Percentiles rank a stretch among this genome's conserved stretches.
Conservation (phyloP, 352 stramenopile species). For the Pythium coloratum region DNA sequence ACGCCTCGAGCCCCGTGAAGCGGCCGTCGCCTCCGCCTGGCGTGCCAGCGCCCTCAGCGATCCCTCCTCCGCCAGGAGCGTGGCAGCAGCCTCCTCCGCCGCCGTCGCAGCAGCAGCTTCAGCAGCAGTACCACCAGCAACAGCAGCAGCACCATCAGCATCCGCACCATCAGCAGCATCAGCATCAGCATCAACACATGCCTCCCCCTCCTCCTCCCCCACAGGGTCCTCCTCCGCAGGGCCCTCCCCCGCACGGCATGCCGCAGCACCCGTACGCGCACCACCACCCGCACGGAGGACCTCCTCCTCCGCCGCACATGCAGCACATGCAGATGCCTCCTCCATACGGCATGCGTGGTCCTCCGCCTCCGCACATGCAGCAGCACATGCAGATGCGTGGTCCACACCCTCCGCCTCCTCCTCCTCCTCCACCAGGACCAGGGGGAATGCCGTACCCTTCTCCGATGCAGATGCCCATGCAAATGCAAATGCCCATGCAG, state of each 20-base stretch:
- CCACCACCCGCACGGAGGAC: constrained; percentile 26
- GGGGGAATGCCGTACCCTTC: constrained; percentile 41
- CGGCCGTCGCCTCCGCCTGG: constrained; percentile 12
- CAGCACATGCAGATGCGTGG: constrained; percentile 42
- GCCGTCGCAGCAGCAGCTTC: constrained; percentile 6
- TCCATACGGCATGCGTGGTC: constrained; percentile 34
- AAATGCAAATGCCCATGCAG: constrained; percentile 28
- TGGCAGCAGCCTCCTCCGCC: constrained; percentile 21
- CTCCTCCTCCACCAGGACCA: constrained; percentile 24
- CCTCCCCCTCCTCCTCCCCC: constrained; percentile 28
- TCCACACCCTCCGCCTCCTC: constrained; percentile 25
- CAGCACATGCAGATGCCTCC: constrained; percentile 24
- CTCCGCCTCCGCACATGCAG: constrained; percentile 26
- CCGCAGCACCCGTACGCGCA: constrained; percentile 28
- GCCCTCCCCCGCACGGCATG: constrained; percentile 2
- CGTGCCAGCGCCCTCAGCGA: constrained; percentile 22
- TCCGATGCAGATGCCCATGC: constrained; percentile 17
- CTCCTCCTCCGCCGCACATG: constrained; percentile 26
- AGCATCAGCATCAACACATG: constrained; percentile 13
- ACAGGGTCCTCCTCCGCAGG: constrained; percentile 18
- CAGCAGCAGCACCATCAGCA: constrained; percentile 27
- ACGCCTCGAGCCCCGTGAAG: constrained; percentile 28
- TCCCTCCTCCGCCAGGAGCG: constrained; percentile 28
- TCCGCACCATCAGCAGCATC: constrained; percentile 21
- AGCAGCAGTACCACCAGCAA: constrained; percentile 12